A percentile compares a stretch with the other conserved stretches of the same genome.
Evolutionary conservation across 2,329 filamentous ascomycete species (phyloP).

Genomic region (Blastomyces emzantsi): DNA sequence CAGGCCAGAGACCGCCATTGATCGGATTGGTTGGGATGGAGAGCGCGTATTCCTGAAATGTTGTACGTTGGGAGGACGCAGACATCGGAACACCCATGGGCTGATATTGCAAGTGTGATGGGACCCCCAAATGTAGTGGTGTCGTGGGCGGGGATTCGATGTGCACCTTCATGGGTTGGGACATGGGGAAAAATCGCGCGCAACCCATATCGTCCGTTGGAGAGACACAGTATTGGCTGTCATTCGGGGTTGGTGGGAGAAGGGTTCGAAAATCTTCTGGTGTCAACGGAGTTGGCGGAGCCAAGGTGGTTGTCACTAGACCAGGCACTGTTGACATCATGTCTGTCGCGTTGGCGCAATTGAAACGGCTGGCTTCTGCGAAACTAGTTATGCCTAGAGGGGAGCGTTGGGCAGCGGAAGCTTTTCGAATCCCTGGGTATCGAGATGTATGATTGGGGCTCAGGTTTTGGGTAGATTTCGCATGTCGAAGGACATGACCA

Average conservation of each 20-base stretch:
- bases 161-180: conserved; percentile 35
- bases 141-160: conserved; percentile 39
- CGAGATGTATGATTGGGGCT: conserved; percentile 25
- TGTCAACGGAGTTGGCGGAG: conserved; percentile 37
- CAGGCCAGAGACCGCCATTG: conserved; percentile 36
- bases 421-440: conserved; percentile 40
- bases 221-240: conserved; percentile 31
- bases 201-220: conserved; percentile 22
- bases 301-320: conserved; percentile 28
- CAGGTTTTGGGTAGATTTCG: conserved; percentile 39
- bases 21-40: conserved; percentile 31
- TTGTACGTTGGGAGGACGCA: conserved; percentile 36
- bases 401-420: conserved; percentile 39
- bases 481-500: conserved; percentile 36
- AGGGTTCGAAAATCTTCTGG: conserved; percentile 36
- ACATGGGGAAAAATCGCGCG: conserved; percentile 29
- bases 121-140: conserved; percentile 31
- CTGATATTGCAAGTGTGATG: conserved; percentile 32
- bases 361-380: conserved; percentile 34
- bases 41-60: conserved; percentile 34
- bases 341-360: conserved; percentile 26
- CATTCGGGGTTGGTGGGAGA: conserved; percentile 33
- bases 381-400: conserved; percentile 39
- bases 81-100: conserved; percentile 34
- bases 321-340: conserved; percentile 26